Conservation (phyloP, 2,329 filamentous ascomycete species). For the Rutstroemia sydowiana region DNA sequence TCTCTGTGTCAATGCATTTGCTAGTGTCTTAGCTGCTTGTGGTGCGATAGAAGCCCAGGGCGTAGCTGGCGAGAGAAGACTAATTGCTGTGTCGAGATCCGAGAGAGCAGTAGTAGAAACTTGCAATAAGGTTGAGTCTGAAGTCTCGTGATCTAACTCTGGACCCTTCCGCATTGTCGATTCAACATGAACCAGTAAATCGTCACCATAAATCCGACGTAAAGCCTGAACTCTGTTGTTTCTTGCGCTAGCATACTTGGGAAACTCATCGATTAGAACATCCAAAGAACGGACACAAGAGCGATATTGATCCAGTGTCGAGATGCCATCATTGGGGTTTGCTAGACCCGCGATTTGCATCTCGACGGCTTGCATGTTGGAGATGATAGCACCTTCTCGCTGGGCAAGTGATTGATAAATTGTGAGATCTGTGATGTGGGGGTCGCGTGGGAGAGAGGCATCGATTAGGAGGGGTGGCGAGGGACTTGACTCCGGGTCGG, state of each 20-base stretch:
- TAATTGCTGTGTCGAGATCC: slow-evolving; percentile 52
- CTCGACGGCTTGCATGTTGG: slow-evolving; percentile 48
- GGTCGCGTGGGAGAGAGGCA: slow-evolving; percentile 43
- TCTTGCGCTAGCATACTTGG: slow-evolving; percentile 62
- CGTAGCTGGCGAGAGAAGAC: slow-evolving; percentile 47
- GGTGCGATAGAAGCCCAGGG: slow-evolving; percentile 50
- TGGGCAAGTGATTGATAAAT: slow-evolving; percentile 45
- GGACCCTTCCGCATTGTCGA: background rate
- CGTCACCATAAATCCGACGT: slow-evolving; percentile 54
- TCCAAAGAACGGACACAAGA: slow-evolving; percentile 43
- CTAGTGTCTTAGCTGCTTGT: slow-evolving; percentile 57
- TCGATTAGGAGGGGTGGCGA: slow-evolving; percentile 47
- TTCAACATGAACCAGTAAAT: background rate
- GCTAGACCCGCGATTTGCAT: slow-evolving; percentile 36
- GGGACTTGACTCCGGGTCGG: slow-evolving; percentile 57
- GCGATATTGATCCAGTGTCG: slow-evolving; percentile 39
- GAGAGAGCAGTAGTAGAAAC: slow-evolving; percentile 38
- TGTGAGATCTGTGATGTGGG: slow-evolving; percentile 43
- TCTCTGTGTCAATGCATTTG: slow-evolving; percentile 65
- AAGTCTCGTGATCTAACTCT: slow-evolving; percentile 31
- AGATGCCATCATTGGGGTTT: slow-evolving; percentile 13
- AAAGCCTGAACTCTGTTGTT: slow-evolving; percentile 68
- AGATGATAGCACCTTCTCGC: slow-evolving; percentile 47
- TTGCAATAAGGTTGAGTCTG: slow-evolving; percentile 35
- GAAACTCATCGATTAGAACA: slow-evolving; percentile 48